phyloP scores from a whole-genome alignment of 208 protist species.

The Crithidia acanthocephali region DNA sequence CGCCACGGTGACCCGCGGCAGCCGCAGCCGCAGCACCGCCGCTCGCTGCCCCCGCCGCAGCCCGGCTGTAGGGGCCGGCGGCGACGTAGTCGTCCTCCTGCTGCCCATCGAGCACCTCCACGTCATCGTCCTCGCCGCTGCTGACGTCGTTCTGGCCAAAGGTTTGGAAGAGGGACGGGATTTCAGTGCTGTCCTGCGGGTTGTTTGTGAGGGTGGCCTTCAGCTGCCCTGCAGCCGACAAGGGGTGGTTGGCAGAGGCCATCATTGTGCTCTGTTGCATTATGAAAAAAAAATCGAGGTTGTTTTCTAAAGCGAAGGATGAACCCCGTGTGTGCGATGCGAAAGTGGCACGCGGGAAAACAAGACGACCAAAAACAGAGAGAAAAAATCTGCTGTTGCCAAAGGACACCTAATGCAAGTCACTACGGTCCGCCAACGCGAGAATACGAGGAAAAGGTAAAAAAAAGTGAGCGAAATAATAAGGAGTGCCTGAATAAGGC shows the following conservation, averaged over 20 bases:
- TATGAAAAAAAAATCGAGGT: too few species aligned
- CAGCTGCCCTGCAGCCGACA: not conserved
- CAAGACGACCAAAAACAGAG: not conserved
- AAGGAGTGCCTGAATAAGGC: slow-evolving; percentile 1
- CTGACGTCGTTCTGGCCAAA: slow-evolving; percentile 35
- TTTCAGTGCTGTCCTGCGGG: slow-evolving; percentile 45
- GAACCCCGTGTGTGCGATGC: not conserved
- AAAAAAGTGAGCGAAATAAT: not conserved
- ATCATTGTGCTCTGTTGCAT: not conserved
- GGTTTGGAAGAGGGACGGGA: slow-evolving; percentile 60
- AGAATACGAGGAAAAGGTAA: not conserved
- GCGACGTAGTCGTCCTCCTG: slow-evolving; percentile 7
- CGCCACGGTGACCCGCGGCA: not conserved
- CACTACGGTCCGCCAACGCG: not conserved
- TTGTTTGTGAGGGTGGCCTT: slow-evolving; percentile 33
- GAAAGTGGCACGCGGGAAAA: not conserved
- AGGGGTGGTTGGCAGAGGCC: not conserved
- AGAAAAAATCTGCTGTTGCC: not conserved
- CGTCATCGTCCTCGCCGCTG: slow-evolving; percentile 32
- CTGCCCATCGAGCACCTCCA: slow-evolving; percentile 6
- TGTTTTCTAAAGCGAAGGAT: not conserved
- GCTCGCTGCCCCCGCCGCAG: not conserved
- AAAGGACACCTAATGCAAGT: not conserved
- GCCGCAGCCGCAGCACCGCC: not conserved
- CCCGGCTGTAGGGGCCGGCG: not conserved